These are phyloP conservation scores for Debaryomyces tyrocola DNA, from an alignment of 805 yeast genomes.

Conservation along the genomic window DNA sequence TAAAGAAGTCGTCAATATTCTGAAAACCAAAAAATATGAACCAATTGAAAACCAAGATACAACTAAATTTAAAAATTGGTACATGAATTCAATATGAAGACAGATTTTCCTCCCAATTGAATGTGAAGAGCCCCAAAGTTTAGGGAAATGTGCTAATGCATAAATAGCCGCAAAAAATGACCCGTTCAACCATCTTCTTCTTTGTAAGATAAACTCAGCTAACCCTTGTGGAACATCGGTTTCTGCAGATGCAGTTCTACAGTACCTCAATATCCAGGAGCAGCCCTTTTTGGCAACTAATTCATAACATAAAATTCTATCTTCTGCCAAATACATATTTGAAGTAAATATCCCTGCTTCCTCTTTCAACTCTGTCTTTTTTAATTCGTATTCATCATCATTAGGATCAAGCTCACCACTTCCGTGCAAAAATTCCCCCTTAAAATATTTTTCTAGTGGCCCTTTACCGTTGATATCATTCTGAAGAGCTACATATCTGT, in stretches of 20 bases:
- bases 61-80: slow-evolving; percentile 53
- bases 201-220: slow-evolving; percentile 62
- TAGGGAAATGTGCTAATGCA: slow-evolving; percentile 53
- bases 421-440: slow-evolving; percentile 59
- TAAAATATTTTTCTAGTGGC: slow-evolving; percentile 65
- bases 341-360: slow-evolving; percentile 60
- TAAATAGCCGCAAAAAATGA: slow-evolving; percentile 67
- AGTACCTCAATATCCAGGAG: slow-evolving; percentile 62
- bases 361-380: slow-evolving; percentile 34
- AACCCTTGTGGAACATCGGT: slow-evolving; percentile 67
- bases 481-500: slow-evolving; percentile 56
- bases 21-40: slow-evolving; percentile 61
- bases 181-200: slow-evolving; percentile 71
- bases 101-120: slow-evolving; percentile 48
- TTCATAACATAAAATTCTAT: slow-evolving; percentile 65
- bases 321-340: slow-evolving; percentile 71
- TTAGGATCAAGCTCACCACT: slow-evolving; percentile 61
- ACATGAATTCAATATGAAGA: slow-evolving; percentile 55
- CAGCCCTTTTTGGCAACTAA: slow-evolving; percentile 57
- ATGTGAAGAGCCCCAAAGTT: slow-evolving; percentile 57
- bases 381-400: slow-evolving; percentile 47
- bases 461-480: slow-evolving; percentile 54
- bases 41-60: slow-evolving; percentile 67
- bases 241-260: slow-evolving; percentile 63
- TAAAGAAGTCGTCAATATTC: slow-evolving; percentile 57